Base-by-base conservation (phyloP, 2,329 filamentous ascomycete species). In the Penicillium sp. region DNA sequence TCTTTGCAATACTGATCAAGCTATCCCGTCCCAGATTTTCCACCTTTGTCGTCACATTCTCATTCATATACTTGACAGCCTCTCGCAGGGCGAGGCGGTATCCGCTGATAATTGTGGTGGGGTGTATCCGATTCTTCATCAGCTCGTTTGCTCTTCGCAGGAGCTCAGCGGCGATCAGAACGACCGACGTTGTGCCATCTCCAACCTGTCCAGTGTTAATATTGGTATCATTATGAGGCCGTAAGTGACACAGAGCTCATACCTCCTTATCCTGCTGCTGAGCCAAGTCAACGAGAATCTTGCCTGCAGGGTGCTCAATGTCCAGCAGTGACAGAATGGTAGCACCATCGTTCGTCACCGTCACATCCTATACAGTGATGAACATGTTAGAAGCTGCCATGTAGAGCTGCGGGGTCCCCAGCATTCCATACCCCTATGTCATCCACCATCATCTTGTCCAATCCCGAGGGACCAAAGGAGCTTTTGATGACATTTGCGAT, bases 381-480 rank as follows among this genome's bases (percentile, higher is more conserved):
- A 20, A n/a, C 18, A 7, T 20, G 51, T 61, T 37, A 55, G 44
- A 38, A 47, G 42, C 41, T 39, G 35, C 47, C 34, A 39, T 32
- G 35, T 35, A 42, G 32, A 33, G 38, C 25, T 42, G 51, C 42
- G 51, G 50, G 53, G 47, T 48, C 38, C 50, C 46, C 26, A 42
- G 39, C 41, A 23, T 32, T 47, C 57, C 81, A 56, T 78, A 87
- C 84, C 61, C 92, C 92, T 66, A 98, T 96, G 65, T 98, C 92
- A 71, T 98, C 92, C 57, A 98, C 92, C 92, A 98, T 96, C 92
- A 98, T 98, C 79, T 98, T 98, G 67, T 98, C 92, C 52, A 98
- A 77, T 32, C 92, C 92, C 47, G 87, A 95, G 35, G 92, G 92
- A 39, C 92, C 92, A 63, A 98, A 98, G 11, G 92, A 98, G 68